phyloP scores from a whole-genome alignment of 2,329 filamentous ascomycete species.

The Xylaria sp. region DNA sequence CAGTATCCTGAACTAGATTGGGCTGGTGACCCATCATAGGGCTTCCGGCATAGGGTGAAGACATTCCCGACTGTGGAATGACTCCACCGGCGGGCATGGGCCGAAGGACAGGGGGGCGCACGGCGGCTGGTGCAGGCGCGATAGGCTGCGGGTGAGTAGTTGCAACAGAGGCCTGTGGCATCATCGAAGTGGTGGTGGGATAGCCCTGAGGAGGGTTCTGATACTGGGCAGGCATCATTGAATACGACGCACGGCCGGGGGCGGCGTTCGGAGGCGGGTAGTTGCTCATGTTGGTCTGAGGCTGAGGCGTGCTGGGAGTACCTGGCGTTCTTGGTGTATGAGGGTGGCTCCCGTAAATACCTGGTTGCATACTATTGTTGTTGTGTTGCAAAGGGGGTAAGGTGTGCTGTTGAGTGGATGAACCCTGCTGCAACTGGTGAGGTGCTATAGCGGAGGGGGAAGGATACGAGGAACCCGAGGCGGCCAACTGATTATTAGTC shows the following conservation, averaged over 20 bases:
- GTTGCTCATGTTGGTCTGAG: slow-evolving; percentile 45
- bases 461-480: slow-evolving; percentile 46
- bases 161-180: slow-evolving; percentile 61
- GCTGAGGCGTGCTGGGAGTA: slow-evolving; percentile 58
- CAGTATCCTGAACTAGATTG: slow-evolving; percentile 50
- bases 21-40: slow-evolving; percentile 50
- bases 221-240: slow-evolving; percentile 51
- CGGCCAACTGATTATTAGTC: slow-evolving; percentile 50
- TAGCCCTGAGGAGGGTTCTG: slow-evolving; percentile 51
- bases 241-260: slow-evolving; percentile 44
- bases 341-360: slow-evolving; percentile 52
- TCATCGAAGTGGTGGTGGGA: slow-evolving; percentile 53
- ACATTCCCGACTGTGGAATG: slow-evolving; percentile 53
- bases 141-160: slow-evolving; percentile 70
- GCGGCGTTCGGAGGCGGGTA: slow-evolving; percentile 29
- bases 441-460: slow-evolving; percentile 48
- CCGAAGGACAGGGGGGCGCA: slow-evolving; percentile 56
- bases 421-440: slow-evolving; percentile 45
- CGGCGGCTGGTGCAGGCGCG: slow-evolving; percentile 61
- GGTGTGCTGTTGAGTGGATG: slow-evolving; percentile 48
- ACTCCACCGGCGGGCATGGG: slow-evolving; percentile 67
- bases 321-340: slow-evolving; percentile 58
- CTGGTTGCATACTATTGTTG: slow-evolving; percentile 42
- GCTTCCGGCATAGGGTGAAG: slow-evolving; percentile 55
- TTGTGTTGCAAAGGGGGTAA: slow-evolving; percentile 50